Evolutionary conservation across 129 eudicot species (phyloP).

Genomic region (Solidago caesia): DNA sequence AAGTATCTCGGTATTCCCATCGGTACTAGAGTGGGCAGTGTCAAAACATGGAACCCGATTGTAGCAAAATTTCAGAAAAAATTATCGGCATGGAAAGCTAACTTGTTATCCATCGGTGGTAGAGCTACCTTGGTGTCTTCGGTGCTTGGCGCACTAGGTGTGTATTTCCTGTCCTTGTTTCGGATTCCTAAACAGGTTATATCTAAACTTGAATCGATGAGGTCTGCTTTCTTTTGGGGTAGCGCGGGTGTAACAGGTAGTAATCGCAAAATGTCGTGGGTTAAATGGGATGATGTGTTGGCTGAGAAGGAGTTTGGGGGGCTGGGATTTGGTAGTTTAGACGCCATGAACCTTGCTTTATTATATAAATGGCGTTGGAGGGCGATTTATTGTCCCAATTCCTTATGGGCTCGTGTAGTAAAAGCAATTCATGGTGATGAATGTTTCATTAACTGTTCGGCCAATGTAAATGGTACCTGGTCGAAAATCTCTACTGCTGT

Average conservation of each 20-base stretch:
- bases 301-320: neutral
- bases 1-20: neutral
- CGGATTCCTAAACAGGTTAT: neutral
- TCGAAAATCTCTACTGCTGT: too few species aligned
- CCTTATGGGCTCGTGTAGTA: neutral
- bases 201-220: neutral
- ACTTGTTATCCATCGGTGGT: neutral
- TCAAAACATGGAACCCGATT: neutral
- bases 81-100: neutral
- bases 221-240: neutral
- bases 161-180: neutral
- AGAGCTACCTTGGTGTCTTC: neutral
- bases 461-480: too few species aligned
- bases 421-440: too few species aligned
- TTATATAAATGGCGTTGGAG: neutral
- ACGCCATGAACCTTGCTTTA: neutral
- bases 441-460: too few species aligned
- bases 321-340: neutral
- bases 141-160: neutral
- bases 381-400: neutral
- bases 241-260: neutral
- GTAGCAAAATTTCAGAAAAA: too few species aligned
- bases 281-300: neutral
- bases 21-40: neutral
- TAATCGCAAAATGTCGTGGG: neutral